A percentile compares a stretch with the other conserved stretches of the same genome.
Conservation (phyloP, 257 asterid genomes). For the Solanum corneliomulleri region DNA sequence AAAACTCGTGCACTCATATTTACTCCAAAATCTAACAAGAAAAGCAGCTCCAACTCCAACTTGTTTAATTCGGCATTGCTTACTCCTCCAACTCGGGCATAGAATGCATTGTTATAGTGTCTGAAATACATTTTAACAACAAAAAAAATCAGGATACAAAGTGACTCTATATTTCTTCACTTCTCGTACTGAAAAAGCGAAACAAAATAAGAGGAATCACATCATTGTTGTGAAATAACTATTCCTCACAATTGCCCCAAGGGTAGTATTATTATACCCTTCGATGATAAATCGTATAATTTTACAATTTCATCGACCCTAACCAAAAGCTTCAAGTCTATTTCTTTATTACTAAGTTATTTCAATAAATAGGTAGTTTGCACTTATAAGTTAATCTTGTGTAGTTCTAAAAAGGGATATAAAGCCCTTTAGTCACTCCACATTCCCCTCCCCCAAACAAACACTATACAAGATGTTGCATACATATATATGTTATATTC, state of each 20-base stretch:
- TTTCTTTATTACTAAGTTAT: neutral
- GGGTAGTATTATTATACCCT: too few species aligned
- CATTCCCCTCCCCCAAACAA: neutral
- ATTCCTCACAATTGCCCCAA: too few species aligned
- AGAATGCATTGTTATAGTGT: slow-evolving; percentile 78
- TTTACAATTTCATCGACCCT: neutral
- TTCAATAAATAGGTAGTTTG: neutral
- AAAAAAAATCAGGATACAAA: neutral
- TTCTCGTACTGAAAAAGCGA: too few species aligned
- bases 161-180: neutral
- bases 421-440: neutral
- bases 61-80: slow-evolving; percentile 54
- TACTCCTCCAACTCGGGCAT: slow-evolving; percentile 86
- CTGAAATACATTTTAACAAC: slow-evolving; percentile 13
- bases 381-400: neutral
- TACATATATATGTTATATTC: neutral
- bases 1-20: slow-evolving; percentile 55
- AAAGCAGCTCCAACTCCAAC: slow-evolving; percentile 69
- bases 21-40: slow-evolving; percentile 56
- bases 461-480: neutral
- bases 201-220: too few species aligned
- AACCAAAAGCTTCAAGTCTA: neutral
- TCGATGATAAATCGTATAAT: too few species aligned
- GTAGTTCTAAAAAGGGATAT: neutral
- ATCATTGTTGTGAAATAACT: too few species aligned